phyloP scores from a whole-genome alignment of 2,329 filamentous ascomycete genomes.

The Colletotrichum siamense region DNA sequence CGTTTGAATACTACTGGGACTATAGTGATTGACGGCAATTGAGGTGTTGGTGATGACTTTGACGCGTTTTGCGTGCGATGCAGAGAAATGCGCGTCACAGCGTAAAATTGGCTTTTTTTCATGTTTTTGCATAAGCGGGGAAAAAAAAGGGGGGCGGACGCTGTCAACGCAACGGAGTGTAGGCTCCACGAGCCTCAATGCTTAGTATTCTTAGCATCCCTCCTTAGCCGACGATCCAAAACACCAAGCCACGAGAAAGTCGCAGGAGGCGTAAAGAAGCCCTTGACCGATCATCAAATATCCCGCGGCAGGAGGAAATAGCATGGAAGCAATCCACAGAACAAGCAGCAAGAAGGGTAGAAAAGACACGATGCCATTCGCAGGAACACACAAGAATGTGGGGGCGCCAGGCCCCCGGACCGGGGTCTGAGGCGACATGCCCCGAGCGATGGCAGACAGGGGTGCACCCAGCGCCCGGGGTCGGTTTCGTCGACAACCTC shows the following conservation, averaged over 20 bases:
- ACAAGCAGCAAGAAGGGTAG: not conserved
- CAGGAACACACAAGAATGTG: not conserved
- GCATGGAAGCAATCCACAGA: not conserved
- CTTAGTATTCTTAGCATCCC: constrained; percentile 1
- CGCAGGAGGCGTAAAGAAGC: not conserved
- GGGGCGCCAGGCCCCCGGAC: not conserved
- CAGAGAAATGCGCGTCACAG: no score
- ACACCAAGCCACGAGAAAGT: not conserved
- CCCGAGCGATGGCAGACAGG: not conserved
- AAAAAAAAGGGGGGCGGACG: no score
- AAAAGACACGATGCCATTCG: not conserved
- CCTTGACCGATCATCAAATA: not conserved
- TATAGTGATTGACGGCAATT: no score
- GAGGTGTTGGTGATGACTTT: no score
- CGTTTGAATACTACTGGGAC: no score
- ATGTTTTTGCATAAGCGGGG: no score
- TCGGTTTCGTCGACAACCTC: constrained; percentile 17
- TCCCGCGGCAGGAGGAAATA: not conserved
- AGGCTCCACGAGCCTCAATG: not conserved
- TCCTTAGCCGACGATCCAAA: not conserved
- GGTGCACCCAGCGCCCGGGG: constrained; percentile 1
- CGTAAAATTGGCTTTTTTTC: no score
- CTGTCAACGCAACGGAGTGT: no score
- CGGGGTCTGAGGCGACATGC: not conserved
- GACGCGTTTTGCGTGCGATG: no score